phyloP scores from a whole-genome alignment of 1,284 basidiomycete species.

The Mycosarcoma mackinlayi region DNA sequence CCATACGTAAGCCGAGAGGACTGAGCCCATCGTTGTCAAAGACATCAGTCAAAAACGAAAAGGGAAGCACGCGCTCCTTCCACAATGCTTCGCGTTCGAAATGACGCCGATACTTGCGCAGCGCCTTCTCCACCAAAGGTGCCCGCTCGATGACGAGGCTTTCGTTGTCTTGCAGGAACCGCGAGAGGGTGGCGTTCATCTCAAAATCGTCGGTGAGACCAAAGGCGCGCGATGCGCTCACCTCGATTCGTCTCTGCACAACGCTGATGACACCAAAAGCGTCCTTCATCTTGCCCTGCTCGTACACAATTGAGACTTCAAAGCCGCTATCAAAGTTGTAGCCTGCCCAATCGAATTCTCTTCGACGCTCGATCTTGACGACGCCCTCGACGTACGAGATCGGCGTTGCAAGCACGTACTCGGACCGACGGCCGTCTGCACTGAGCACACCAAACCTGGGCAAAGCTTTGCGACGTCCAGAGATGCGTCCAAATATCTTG shows the following conservation, averaged over 20 bases:
- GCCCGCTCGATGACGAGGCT: conserved; percentile 72
- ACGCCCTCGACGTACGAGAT: conserved; percentile 72
- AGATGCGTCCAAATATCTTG: conserved; percentile 34
- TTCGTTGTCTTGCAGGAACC: conserved; percentile 77
- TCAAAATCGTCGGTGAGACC: conserved; percentile 79
- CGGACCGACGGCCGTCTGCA: conserved; percentile 69
- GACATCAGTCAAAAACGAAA: conserved; percentile 77
- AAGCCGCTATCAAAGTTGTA: conserved; percentile 74
- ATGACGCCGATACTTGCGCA: conserved; percentile 74
- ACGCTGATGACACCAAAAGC: conserved; percentile 46
- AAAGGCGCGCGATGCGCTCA: conserved; percentile 73
- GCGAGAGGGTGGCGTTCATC: conserved; percentile 75
- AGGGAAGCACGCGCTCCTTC: conserved; percentile 76
- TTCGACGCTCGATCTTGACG: conserved; percentile 74
- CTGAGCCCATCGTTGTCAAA: conserved; percentile 51
- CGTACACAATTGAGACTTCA: conserved; percentile 75
- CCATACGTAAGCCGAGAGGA: conserved; percentile 69
- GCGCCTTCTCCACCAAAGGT: conserved; percentile 71
- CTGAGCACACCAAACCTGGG: conserved; percentile 28
- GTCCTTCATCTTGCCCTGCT: conserved; percentile 65
- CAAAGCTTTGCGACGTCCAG: conserved; percentile 10
- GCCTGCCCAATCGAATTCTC: conserved; percentile 74
- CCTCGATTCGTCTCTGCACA: conserved; percentile 70
- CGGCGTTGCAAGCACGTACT: conserved; percentile 71
- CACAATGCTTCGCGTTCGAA: conserved; percentile 72